These are phyloP conservation scores for Gossypium schwendimanii DNA, from an alignment of 441 rosid genomes.

Conservation along the genomic window DNA sequence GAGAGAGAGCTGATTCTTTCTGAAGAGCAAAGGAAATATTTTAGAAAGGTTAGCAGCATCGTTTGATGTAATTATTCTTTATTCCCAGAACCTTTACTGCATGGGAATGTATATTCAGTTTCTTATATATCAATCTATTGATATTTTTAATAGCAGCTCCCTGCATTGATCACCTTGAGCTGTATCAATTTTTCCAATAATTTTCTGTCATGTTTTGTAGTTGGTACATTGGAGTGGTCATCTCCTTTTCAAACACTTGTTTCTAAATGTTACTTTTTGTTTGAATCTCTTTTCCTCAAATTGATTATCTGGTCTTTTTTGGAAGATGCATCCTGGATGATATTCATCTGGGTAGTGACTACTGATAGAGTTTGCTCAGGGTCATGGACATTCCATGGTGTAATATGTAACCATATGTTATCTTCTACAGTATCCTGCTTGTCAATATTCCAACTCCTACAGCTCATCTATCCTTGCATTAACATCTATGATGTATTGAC, in stretches of 20 bases:
- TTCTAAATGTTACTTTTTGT: neutral
- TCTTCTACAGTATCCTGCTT: neutral
- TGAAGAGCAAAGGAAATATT: slow-evolving; percentile 71
- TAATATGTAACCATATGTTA: neutral
- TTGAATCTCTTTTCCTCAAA: neutral
- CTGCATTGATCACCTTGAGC: neutral
- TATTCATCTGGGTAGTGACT: neutral
- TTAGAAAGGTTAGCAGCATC: slow-evolving; percentile 59
- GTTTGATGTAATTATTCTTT: neutral
- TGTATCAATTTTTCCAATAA: neutral
- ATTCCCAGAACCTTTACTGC: neutral
- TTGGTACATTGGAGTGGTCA: neutral
- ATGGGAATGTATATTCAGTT: slow-evolving; percentile 10
- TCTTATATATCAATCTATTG: slow-evolving; percentile 1
- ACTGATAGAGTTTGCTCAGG: neutral
- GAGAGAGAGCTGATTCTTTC: slow-evolving; percentile 74
- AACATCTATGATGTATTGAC: slow-evolving; percentile 19
- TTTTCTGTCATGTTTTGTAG: neutral
- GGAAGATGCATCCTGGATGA: neutral
- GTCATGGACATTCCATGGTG: neutral
- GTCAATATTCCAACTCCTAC: slow-evolving; percentile 2
- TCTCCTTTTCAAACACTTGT: neutral
- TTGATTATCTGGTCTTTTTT: neutral
- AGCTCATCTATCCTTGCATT: slow-evolving; percentile 3
- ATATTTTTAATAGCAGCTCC: neutral